Conservation (phyloP, 2,329 filamentous ascomycete species). For the Colletotrichum aenigma region DNA sequence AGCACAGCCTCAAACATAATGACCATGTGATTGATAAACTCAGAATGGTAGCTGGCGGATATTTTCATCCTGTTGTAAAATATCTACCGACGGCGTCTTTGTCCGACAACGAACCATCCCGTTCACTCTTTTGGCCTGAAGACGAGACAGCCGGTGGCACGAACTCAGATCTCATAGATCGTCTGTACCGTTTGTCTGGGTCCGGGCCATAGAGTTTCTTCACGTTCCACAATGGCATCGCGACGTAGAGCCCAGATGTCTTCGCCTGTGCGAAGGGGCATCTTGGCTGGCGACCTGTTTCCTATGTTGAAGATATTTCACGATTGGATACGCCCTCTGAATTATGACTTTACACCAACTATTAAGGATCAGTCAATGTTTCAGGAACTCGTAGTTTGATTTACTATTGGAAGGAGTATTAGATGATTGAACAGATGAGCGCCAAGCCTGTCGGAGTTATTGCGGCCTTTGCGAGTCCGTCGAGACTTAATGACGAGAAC, state of each 20-base stretch:
- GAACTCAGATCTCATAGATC: neutral
- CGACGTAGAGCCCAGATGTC: neutral
- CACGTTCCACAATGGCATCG: neutral
- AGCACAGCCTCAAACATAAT: neutral
- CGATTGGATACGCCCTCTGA: neutral
- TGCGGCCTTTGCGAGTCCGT: neutral
- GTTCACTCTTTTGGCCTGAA: neutral
- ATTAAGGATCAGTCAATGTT: neutral
- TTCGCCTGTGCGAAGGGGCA: neutral
- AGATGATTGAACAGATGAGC: neutral
- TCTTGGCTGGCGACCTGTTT: neutral
- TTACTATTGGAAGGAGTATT: neutral
- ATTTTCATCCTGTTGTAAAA: neutral
- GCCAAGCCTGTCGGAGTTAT: neutral
- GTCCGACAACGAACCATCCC: neutral
- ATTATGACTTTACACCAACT: neutral
- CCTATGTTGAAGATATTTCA: neutral
- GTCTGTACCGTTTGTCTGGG: neutral
- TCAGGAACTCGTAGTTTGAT: neutral
- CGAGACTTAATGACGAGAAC: neutral
- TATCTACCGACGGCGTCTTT: neutral
- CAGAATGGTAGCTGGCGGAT: neutral
- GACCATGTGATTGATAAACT: neutral
- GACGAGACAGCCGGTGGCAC: neutral
- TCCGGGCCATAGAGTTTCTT: neutral